Evolutionary conservation across 2,329 filamentous ascomycete genomes (phyloP).

Genomic region (Penicillium crustosum): DNA sequence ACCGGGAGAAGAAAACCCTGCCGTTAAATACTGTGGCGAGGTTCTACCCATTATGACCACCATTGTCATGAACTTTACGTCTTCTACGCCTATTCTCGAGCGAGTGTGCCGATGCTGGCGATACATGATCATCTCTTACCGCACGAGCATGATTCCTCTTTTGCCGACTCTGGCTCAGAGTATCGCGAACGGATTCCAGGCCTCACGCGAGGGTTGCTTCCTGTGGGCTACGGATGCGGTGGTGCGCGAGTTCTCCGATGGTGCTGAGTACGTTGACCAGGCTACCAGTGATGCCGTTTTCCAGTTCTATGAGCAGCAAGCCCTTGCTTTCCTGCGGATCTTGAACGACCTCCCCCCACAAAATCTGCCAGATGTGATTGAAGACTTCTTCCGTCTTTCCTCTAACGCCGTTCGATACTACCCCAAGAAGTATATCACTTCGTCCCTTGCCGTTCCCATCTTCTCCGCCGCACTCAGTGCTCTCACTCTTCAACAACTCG

Average conservation of each 20-base stretch:
- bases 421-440: conserved; percentile 77
- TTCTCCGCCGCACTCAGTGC: conserved; percentile 85
- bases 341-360: conserved; percentile 78
- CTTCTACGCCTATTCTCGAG: conserved; percentile 86
- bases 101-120: conserved; percentile 93
- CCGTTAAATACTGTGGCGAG: conserved; percentile 94
- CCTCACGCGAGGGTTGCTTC: conserved; percentile 91
- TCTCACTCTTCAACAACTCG: conserved; percentile 83
- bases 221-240: conserved; percentile 98
- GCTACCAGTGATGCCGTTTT: conserved; percentile 86
- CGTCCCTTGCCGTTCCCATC: conserved; percentile 74
- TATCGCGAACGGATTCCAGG: conserved; percentile 78
- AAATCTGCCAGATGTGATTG: conserved; percentile 80
- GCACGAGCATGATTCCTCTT: conserved; percentile 81
- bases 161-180: conserved; percentile 84
- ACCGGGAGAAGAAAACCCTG: conserved; percentile 74
- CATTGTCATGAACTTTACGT: conserved; percentile 82
- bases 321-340: conserved; percentile 82
- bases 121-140: conserved; percentile 94
- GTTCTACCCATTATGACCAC: conserved; percentile 84
- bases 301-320: conserved; percentile 90
- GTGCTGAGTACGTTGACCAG: conserved; percentile 77
- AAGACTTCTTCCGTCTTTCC: conserved; percentile 93
- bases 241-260: conserved; percentile 90
- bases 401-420: conserved; percentile 93